These are phyloP conservation scores for Tarenaya hassleriana DNA, from an alignment of 345 rosid species.

Conservation along the genomic window DNA sequence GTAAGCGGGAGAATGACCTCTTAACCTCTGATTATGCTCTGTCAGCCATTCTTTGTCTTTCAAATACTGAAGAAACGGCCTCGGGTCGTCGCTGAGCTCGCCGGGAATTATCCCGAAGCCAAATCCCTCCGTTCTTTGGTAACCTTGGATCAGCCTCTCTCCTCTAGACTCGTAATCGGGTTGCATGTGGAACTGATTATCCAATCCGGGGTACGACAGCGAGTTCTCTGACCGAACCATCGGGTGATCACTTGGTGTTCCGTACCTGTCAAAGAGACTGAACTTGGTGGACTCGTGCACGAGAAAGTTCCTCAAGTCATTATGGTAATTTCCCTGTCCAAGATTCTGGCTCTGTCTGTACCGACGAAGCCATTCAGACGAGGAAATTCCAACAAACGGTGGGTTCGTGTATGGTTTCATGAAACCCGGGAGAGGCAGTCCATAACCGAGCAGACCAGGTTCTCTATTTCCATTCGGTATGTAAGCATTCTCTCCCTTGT, in stretches of 20 bases:
- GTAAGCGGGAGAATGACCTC: slow-evolving; percentile 42
- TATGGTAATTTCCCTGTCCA: slow-evolving; percentile 28
- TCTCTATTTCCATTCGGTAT: slow-evolving; percentile 20
- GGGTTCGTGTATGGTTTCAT: slow-evolving; percentile 36
- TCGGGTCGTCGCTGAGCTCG: slow-evolving; percentile 41
- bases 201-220: slow-evolving; percentile 25
- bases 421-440: slow-evolving; percentile 28
- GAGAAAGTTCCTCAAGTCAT: slow-evolving; percentile 32
- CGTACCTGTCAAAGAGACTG: slow-evolving; percentile 44
- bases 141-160: slow-evolving; percentile 37
- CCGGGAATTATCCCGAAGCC: slow-evolving; percentile 35
- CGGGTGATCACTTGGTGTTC: slow-evolving; percentile 44
- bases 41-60: slow-evolving; percentile 69
- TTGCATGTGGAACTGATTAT: slow-evolving; percentile 19
- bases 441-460: slow-evolving; percentile 27
- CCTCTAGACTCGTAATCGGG: slow-evolving; percentile 33
- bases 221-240: slow-evolving; percentile 28
- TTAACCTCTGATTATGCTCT: slow-evolving; percentile 50
- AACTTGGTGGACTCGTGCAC: slow-evolving; percentile 31
- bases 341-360: slow-evolving; percentile 68
- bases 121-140: slow-evolving; percentile 39
- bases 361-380: slow-evolving; percentile 94
- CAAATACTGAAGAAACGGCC: slow-evolving; percentile 61
- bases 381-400: slow-evolving; percentile 46
- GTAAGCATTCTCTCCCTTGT: slow-evolving; percentile 28